Evolutionary conservation across 352 stramenopile species (phyloP), one percentile per base, ranked within the genome.

Genomic region (Halophytophthora polymorphica): DNA sequence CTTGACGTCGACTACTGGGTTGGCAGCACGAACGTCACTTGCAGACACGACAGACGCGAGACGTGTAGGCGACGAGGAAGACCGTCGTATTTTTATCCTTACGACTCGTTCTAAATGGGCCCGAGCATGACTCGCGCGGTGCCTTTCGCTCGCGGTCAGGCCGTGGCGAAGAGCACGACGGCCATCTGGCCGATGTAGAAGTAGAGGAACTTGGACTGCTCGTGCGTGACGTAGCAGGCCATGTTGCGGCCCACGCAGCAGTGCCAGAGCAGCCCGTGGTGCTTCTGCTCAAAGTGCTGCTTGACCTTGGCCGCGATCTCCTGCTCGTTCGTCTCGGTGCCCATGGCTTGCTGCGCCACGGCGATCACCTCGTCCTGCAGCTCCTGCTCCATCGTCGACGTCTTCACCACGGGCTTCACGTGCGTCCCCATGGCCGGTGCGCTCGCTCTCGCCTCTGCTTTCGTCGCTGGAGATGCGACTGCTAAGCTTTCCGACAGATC

Each of bases 121-220:
- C 17, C 14, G 17, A 18, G 18, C 7, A 7, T 42, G 45, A 2
- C 6, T 42, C 25, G 25, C 8, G 25, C 4, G 8, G n/a, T n/a
- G n/a, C n/a, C n/a, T n/a, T n/a, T 31, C 25, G 25, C 8, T 4
- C 25, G 8, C 25, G 25, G 25, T 71, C 63, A 91, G 1, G 78
- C 82, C 7, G 81, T 95, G 18, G 83, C 86, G 43, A 98, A 98
- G 19, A 98, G 75, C 48, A 96, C 95, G 42, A 98, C 75, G 22
- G 89, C 93, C 69, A 95, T 95, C 64, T 98, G 93, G 17, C 93
- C 93, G 40, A 98, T 90, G 83, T 98, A 98, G 56, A 98, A 97
- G 74, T 98, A 98, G 47, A 97, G 88, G 56, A 97, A 98, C 66
- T 96, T 97, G 54, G 74, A 90, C 61, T 96, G 86, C 58, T 98